Evolutionary conservation across 2,329 filamentous ascomycete genomes (phyloP).

Genomic region (Epichloe uncinata): DNA sequence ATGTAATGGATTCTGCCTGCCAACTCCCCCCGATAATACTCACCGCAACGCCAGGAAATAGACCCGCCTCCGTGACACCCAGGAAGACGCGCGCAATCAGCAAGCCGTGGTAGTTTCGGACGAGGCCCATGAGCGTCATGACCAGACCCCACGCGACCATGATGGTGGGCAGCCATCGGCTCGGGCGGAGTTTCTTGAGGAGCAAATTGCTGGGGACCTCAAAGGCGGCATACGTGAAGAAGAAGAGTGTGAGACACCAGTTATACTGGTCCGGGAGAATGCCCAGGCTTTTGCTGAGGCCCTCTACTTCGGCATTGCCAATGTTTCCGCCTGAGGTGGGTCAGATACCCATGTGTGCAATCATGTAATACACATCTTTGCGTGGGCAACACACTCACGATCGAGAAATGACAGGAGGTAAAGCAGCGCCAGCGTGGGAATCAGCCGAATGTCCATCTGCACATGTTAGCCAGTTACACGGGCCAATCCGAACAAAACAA

Average conservation of each 20-base stretch:
- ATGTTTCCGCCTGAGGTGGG: constrained; percentile 39
- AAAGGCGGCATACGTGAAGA: constrained; percentile 63
- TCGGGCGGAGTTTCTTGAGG: constrained; percentile 60
- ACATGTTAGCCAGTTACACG: neutral
- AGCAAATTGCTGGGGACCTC: constrained; percentile 68
- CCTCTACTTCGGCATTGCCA: constrained; percentile 53
- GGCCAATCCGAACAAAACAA: no score
- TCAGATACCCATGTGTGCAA: neutral
- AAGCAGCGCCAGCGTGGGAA: constrained; percentile 51
- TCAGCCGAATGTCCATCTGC: constrained; percentile 37
- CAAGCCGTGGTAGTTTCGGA: constrained; percentile 33
- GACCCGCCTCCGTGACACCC: constrained; percentile 52
- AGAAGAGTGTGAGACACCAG: constrained; percentile 57
- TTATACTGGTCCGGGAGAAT: constrained; percentile 60
- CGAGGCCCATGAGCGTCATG: constrained; percentile 41
- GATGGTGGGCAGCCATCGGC: constrained; percentile 61
- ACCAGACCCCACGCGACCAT: constrained; percentile 48
- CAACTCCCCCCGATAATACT: constrained; percentile 7
- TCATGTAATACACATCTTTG: neutral
- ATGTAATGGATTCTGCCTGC: neutral
- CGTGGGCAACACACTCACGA: constrained; percentile 20
- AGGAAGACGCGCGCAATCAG: constrained; percentile 42
- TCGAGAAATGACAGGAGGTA: constrained; percentile 60
- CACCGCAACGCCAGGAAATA: constrained; percentile 50
- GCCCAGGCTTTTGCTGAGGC: constrained; percentile 35